Base-by-base conservation (phyloP, 352 stramenopile species). In the Globisporangium heterothallicum region DNA sequence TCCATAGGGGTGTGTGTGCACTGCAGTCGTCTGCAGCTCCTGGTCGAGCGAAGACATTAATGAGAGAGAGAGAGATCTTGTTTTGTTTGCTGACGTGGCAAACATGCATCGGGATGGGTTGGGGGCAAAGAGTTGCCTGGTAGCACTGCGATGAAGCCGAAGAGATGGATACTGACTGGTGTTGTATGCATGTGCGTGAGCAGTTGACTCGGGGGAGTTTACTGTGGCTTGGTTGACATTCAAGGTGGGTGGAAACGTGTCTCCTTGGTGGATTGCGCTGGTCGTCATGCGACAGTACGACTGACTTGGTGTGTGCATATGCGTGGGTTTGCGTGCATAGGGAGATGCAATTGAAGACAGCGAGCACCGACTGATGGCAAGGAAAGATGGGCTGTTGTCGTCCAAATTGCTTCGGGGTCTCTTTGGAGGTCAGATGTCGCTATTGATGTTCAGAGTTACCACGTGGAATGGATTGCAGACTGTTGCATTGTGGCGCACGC, bases 141-240 rank as follows among this genome's bases (percentile, higher is more conserved):
- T n/a, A n/a, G n/a, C n/a, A n/a, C n/a, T 51, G 34, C 9, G 49
- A 35, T 27, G 22, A 8, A 6, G 30, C 6, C 24, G 12, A 8
- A 35, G 8, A 18, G 19, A 21, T 16, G 22, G 19, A n/a, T 55
- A 26, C 45, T 18, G 45, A 40, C 30, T 49, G 43, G 22, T 44
- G 10, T 4, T 48, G 16, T 47, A 12, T 36, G 36, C 21, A 26
- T 45, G 9, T 36, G 19, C 30, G 38, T 22, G 41, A 21, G 30
- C 59, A 93, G 80, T 93, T 56, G 69, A 86, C 18, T 63, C 68
- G 2, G 73, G 74, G 9, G 83, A 92, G 52, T 92, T 93, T 63
- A 88, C 73, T 30, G 80, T 93, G 59, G 83, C 78, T 47, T 93
- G 83, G 83, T 68, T 93, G 38, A 90, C 83, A 35, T 93, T 93